A percentile compares a stretch with the other conserved stretches of the same genome.
These are phyloP conservation scores for Auriscalpium vulgare DNA, from an alignment of 768 basidiomycete species.

Conservation along the genomic window DNA sequence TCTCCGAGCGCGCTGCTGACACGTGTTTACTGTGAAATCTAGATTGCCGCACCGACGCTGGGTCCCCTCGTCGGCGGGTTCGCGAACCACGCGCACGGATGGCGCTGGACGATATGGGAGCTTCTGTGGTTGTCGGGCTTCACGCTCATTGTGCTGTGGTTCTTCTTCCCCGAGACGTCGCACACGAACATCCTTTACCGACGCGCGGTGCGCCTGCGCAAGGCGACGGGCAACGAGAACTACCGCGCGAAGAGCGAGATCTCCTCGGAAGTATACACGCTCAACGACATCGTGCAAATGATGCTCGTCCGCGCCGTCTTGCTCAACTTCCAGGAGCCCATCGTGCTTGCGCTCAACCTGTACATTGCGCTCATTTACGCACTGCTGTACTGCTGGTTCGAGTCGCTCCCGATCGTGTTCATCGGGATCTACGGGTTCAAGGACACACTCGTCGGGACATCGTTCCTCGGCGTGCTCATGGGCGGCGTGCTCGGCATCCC, in stretches of 20 bases:
- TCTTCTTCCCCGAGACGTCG: slow-evolving; percentile 15
- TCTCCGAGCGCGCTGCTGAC: background rate
- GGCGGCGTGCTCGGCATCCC: background rate
- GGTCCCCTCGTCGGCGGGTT: slow-evolving; percentile 26
- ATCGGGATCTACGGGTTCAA: slow-evolving; percentile 24
- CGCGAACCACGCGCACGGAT: slow-evolving; percentile 18
- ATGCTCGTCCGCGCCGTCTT: slow-evolving; percentile 22
- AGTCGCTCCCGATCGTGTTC: slow-evolving; percentile 24
- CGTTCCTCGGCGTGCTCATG: slow-evolving; percentile 17
- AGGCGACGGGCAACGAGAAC: slow-evolving; percentile 20
- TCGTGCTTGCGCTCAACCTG: slow-evolving; percentile 21
- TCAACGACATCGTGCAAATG: slow-evolving; percentile 14
- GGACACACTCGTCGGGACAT: slow-evolving; percentile 19
- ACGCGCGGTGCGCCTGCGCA: slow-evolving; percentile 21
- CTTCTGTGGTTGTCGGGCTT: slow-evolving; percentile 18
- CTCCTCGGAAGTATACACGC: slow-evolving; percentile 10
- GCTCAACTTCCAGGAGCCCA: slow-evolving; percentile 21
- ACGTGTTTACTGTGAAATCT: background rate
- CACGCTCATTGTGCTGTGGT: slow-evolving; percentile 15
- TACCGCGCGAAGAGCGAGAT: slow-evolving; percentile 19
- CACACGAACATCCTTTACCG: slow-evolving; percentile 19
- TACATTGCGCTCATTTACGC: slow-evolving; percentile 24
- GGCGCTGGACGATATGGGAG: background rate
- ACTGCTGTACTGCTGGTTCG: slow-evolving; percentile 24
- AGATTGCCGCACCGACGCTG: slow-evolving; percentile 15